These are phyloP conservation scores for Ophiostoma piceae DNA, from an alignment of 2,329 filamentous ascomycete genomes.

Conservation along the genomic window DNA sequence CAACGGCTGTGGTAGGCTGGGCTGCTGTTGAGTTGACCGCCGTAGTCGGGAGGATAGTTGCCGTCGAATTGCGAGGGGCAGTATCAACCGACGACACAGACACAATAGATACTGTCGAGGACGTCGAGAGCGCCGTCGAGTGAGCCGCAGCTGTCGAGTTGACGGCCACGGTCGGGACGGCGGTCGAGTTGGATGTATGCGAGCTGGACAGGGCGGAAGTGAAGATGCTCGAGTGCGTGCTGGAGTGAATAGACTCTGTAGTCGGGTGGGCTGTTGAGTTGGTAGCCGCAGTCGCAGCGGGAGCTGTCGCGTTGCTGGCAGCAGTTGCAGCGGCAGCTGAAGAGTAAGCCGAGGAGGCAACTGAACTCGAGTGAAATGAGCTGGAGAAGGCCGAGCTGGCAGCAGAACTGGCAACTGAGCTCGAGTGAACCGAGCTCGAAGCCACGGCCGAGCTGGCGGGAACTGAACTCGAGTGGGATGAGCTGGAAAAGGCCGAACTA, in stretches of 20 bases:
- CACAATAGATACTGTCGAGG: neutral
- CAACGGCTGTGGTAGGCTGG: too few species aligned
- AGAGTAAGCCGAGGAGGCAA: too few species aligned
- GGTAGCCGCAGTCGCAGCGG: neutral
- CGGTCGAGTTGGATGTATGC: neutral
- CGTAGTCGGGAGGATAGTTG: too few species aligned
- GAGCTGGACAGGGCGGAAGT: neutral
- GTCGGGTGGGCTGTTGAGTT: neutral
- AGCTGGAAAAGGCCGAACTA: too few species aligned
- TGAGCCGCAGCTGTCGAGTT: neutral
- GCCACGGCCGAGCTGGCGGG: neutral
- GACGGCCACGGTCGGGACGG: neutral
- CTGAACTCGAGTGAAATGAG: too few species aligned
- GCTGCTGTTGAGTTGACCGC: too few species aligned
- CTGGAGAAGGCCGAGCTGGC: too few species aligned
- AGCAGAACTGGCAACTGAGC: too few species aligned
- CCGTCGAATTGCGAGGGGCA: neutral
- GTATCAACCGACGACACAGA: neutral
- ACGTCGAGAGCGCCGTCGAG: too few species aligned
- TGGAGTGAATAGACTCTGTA: neutral
- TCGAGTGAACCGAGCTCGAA: too few species aligned
- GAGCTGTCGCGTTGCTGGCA: neutral
- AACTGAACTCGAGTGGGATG: too few species aligned
- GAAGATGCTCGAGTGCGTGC: neutral
- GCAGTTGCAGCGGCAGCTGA: neutral